Evolutionary conservation across 352 stramenopile species (phyloP).

Genomic region (Globisporangium lucens): DNA sequence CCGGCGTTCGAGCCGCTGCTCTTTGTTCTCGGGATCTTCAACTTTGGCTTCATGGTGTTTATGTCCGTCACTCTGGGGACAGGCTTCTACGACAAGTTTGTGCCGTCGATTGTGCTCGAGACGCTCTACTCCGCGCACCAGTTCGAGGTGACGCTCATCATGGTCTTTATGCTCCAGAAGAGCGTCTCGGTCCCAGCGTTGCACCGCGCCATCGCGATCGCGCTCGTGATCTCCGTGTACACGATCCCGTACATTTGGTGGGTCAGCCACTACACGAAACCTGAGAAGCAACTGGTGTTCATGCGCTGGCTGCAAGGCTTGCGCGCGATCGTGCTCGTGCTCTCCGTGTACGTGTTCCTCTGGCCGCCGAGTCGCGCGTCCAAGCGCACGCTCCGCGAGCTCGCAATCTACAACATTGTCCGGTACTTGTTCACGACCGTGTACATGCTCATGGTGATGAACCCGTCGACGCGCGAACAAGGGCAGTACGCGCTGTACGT

Average conservation of each 20-base stretch:
- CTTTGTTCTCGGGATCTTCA: slow-evolving; percentile 32
- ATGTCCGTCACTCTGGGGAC: slow-evolving; percentile 21
- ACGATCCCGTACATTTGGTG: slow-evolving; percentile 25
- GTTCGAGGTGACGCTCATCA: slow-evolving; percentile 35
- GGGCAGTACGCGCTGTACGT: slow-evolving; percentile 18
- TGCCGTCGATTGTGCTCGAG: slow-evolving; percentile 25
- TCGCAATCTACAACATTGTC: slow-evolving; percentile 13
- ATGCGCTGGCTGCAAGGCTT: slow-evolving; percentile 16
- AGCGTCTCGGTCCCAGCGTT: slow-evolving; percentile 40
- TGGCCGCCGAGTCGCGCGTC: slow-evolving; percentile 28
- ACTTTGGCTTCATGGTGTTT: slow-evolving; percentile 28
- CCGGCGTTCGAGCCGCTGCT: slow-evolving; percentile 11
- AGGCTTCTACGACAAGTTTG: slow-evolving; percentile 17
- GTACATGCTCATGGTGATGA: slow-evolving; percentile 20
- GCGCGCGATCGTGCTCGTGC: slow-evolving; percentile 17
- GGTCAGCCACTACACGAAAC: slow-evolving; percentile 9
- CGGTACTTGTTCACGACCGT: slow-evolving; percentile 5
- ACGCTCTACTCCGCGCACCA: slow-evolving; percentile 28
- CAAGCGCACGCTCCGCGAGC: slow-evolving; percentile 29
- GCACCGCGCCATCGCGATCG: slow-evolving; percentile 20
- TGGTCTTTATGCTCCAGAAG: slow-evolving; percentile 46
- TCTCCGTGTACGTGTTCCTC: slow-evolving; percentile 35
- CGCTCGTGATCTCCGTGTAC: slow-evolving; percentile 28
- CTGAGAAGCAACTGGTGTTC: slow-evolving; percentile 15
- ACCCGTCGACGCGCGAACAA: slow-evolving; percentile 16